Conservation (phyloP, 371 early-diverging fungal species). For the Lichtheimia ornata region DNA sequence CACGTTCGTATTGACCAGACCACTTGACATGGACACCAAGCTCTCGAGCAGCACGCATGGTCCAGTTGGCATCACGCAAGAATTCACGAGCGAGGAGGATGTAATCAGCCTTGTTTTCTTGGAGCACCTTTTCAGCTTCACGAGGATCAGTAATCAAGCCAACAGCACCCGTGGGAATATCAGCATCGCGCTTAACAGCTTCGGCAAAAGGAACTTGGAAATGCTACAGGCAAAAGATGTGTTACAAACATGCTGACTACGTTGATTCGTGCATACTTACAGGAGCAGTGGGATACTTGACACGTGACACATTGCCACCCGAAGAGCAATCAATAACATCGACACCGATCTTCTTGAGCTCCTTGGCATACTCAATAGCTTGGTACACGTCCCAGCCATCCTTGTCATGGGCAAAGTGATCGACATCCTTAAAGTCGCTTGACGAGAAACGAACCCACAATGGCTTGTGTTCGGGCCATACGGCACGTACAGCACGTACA, state of each 20-base stretch:
- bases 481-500: constrained; percentile 60
- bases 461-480: constrained; percentile 82
- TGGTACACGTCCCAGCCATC: constrained; percentile 70
- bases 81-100: constrained; percentile 68
- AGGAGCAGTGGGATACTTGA: constrained; percentile 12
- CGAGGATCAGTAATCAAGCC: constrained; percentile 69
- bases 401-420: constrained; percentile 25
- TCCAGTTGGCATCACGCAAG: constrained; percentile 56
- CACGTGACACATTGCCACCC: constrained; percentile 60
- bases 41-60: constrained; percentile 49
- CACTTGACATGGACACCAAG: constrained; percentile 66
- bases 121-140: constrained; percentile 73
- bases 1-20: constrained; percentile 67
- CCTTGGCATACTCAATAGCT: constrained; percentile 57
- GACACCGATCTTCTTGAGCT: constrained; percentile 66
- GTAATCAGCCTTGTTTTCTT: constrained; percentile 68
- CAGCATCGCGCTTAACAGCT: constrained; percentile 58
- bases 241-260: no score
- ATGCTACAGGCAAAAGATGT: not conserved
- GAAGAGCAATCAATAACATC: constrained; percentile 77
- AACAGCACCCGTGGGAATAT: constrained; percentile 68
- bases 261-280: not conserved
- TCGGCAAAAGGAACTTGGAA: constrained; percentile 79
- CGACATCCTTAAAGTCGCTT: constrained; percentile 57
- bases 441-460: constrained; percentile 80